Evolutionary conservation across 352 stramenopile genomes (phyloP).

Genomic region (Globisporangium apiculatum): DNA sequence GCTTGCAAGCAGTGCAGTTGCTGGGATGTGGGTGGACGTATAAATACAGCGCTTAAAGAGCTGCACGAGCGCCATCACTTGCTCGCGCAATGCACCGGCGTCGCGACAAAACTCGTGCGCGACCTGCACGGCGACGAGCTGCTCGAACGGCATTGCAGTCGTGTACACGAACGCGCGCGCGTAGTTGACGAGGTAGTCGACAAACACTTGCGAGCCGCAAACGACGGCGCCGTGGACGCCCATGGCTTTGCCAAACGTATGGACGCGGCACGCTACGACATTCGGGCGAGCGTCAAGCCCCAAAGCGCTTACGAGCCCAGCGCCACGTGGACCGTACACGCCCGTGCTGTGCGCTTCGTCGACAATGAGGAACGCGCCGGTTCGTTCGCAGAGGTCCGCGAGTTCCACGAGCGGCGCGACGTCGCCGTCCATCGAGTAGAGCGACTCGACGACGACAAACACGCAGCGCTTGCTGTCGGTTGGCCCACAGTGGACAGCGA

Average conservation of each 20-base stretch:
- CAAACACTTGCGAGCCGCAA: slow-evolving; percentile 84
- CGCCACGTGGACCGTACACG: slow-evolving; percentile 79
- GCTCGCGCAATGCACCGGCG: slow-evolving; percentile 27
- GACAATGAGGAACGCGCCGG: slow-evolving; percentile 89
- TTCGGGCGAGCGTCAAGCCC: slow-evolving; percentile 71
- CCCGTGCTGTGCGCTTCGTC: slow-evolving; percentile 96
- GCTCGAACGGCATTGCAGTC: slow-evolving; percentile 90
- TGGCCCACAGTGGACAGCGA: neutral
- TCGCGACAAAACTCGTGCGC: slow-evolving; percentile 85
- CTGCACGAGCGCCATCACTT: slow-evolving; percentile 47
- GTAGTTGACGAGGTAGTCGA: slow-evolving; percentile 97
- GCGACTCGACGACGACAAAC: slow-evolving; percentile 95
- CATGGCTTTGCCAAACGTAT: slow-evolving; percentile 97
- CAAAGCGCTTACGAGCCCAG: slow-evolving; percentile 56
- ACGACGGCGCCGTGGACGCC: slow-evolving; percentile 94
- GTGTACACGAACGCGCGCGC: slow-evolving; percentile 97
- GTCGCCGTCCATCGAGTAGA: slow-evolving; percentile 99
- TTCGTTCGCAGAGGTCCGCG: slow-evolving; percentile 61
- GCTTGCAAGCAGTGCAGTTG: slow-evolving; percentile 44
- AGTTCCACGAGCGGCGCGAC: slow-evolving; percentile 88
- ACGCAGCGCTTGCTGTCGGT: slow-evolving; percentile 30
- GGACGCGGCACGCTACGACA: slow-evolving; percentile 82
- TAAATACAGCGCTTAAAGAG: slow-evolving; percentile 74
- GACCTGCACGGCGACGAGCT: slow-evolving; percentile 86
- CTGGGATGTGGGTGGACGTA: slow-evolving; percentile 28